Base-by-base conservation (phyloP, 495 filamentous ascomycete species). In the Penicillium flavigenum region DNA sequence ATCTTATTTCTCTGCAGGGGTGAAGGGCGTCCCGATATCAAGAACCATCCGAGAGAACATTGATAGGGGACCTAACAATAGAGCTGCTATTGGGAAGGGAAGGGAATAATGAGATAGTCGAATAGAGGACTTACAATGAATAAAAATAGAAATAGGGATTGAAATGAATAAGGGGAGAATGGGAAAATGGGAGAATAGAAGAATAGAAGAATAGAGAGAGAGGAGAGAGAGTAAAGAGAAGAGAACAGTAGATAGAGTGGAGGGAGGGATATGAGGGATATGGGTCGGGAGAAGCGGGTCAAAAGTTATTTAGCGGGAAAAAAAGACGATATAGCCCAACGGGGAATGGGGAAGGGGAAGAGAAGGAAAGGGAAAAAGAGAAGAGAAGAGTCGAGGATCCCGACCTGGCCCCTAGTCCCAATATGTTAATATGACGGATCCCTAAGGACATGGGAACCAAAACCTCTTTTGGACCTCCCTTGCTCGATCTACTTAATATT, bases 381-480 rank as follows among this genome's bases (percentile, higher is more conserved):
- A n/a, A 36, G 19, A 36, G 10, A 47, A 58, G 57, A 58, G 66
- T 66, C 68, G 60, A 72, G 65, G 69, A 72, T 74, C 68, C 72
- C 73, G 65, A 70, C 65, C 63, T 63, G 17, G 74, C 70, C 71
- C 74, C 74, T 77, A 77, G 72, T 76, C 74, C 74, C 73, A 64
- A 77, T 75, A 66, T 64, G 74, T 76, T 73, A 73, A 76, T 77
- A 77, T 77, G 74, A 77, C 74, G 74, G 74, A 75, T 76, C 72
- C 71, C 69, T 65, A 46, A 66, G 60, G 70, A 69, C 57, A 65
- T 64, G 66, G 60, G 64, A 65, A 51, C 39, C 41, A 57, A 46
- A 34, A 34, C 31, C 31, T 34, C 31, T 12, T 34, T 39, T 39
- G 36, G 36, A 39, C 36, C 52, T 54, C 57, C 38, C 57, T 60